Conservation (phyloP, 345 rosid genomes). For the Eucalyptus regnans region DNA sequence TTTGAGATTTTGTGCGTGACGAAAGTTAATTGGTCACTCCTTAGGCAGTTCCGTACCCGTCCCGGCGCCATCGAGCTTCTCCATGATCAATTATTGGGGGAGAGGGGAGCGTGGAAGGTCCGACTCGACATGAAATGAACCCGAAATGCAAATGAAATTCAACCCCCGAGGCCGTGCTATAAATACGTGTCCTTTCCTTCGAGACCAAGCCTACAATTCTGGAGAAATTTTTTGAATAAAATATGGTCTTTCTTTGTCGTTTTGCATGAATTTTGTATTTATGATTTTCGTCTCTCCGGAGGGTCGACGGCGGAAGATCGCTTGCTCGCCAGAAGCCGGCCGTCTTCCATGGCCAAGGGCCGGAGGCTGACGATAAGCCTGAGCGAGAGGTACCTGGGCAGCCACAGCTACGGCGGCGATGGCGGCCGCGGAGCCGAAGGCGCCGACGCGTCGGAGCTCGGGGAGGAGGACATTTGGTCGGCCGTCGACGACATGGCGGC, state of each 20-base stretch:
- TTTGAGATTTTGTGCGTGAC: not conserved
- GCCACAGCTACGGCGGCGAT: not conserved
- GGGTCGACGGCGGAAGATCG: not conserved
- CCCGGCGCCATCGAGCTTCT: not conserved
- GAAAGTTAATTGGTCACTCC: not conserved
- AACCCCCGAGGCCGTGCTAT: not conserved
- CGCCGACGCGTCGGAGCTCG: not conserved
- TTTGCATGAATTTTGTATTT: not conserved
- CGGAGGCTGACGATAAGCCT: conserved; percentile 10
- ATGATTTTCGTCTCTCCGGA: not conserved
- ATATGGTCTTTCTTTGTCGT: not conserved
- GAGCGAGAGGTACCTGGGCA: conserved; percentile 15
- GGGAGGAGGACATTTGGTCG: conserved; percentile 16
- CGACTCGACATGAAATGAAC: not conserved
- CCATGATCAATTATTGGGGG: not conserved
- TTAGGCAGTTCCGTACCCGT: not conserved
- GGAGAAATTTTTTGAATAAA: not conserved
- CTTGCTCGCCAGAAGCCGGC: not conserved
- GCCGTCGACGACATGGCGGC: not conserved
- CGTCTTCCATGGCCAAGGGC: conserved; percentile 12
- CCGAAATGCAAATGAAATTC: not conserved
- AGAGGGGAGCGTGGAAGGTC: not conserved
- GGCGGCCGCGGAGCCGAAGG: not conserved
- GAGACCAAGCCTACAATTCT: not conserved
- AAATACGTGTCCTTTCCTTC: not conserved